Evolutionary conservation across 2,329 filamentous ascomycete genomes (phyloP).

Genomic region (Fusarium sp.): DNA sequence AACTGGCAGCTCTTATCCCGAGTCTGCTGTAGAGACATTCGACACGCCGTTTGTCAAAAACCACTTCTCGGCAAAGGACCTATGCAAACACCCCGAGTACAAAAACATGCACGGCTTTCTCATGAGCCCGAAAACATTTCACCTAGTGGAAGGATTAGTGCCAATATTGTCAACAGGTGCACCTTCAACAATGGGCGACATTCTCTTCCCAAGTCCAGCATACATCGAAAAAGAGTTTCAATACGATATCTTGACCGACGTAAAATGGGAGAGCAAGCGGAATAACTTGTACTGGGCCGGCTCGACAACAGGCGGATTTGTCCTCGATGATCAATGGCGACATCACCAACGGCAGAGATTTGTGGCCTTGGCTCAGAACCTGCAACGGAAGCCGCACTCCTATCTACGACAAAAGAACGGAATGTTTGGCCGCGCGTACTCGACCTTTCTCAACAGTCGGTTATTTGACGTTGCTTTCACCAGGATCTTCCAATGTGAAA

Average conservation of each 20-base stretch:
- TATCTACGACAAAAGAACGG: conserved; percentile 47
- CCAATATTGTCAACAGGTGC: conserved; percentile 60
- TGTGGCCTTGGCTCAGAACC: conserved; percentile 50
- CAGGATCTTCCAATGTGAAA: conserved; percentile 56
- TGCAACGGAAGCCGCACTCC: conserved; percentile 35
- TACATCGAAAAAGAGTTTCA: conserved; percentile 56
- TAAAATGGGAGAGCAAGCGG: conserved; percentile 60
- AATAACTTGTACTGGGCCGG: conserved; percentile 68
- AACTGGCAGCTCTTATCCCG: neutral
- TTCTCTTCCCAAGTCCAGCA: conserved; percentile 62
- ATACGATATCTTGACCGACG: conserved; percentile 55
- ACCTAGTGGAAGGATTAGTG: conserved; percentile 51
- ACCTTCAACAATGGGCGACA: conserved; percentile 60
- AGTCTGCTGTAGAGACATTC: conserved; percentile 31
- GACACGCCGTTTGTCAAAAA: conserved; percentile 52
- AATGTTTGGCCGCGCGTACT: conserved; percentile 25
- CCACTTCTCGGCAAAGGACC: conserved; percentile 42
- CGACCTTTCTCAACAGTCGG: conserved; percentile 49
- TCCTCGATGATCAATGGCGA: conserved; percentile 49
- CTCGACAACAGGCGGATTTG: conserved; percentile 62
- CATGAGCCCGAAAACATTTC: conserved; percentile 55
- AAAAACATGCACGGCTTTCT: conserved; percentile 56
- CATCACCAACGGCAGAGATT: conserved; percentile 61
- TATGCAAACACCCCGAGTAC: conserved; percentile 60
- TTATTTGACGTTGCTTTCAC: conserved; percentile 59